Base-by-base conservation (phyloP, 2,329 filamentous ascomycete species). In the Colletotrichum destructivum region DNA sequence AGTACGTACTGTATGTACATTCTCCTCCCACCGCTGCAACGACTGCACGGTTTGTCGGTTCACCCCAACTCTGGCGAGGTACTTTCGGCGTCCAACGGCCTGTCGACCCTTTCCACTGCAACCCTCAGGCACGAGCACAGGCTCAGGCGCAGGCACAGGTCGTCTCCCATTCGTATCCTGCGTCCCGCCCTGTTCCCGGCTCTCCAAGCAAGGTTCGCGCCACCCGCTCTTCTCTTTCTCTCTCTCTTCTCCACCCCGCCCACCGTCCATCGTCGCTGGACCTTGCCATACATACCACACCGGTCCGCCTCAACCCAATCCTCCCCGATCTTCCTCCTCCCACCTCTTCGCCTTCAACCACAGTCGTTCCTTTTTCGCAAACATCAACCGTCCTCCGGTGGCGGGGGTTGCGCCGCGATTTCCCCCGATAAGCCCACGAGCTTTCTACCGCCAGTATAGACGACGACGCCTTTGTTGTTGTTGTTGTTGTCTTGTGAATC, bases 261-360 rank as follows among this genome's bases (percentile, higher is more conserved):
- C 61, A 66, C 66, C 70, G 62, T 71, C 64, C 61, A 66, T 61
- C 70, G 62, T 71, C 64, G 64, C 70, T 62, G 54, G 66, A 66
- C 40, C 70, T 61, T 72, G 70, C 70, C 68, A 73, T 72, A 72
- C 72, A 72, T 73, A 73, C 69, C 49, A 71, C 69, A 72, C 72
- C 69, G 72, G 65, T 51, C 72, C 72, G 72, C 72, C 72, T 73
- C 69, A 60, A 65, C 65, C 65, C 63, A 72, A 46, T n/a, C 69
- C 56, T 67, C 49, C 38, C 55, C 64, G 64, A 57, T 69, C 69
- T 73, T 66, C 65, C 56, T 59, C 51, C 69, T 67, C 68, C 69
- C 63, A 68, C 65, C 63, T 65, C 40, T 72, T 57, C 60, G 26
- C 51, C 59, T 62, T 62, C 59, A 62, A 73, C 64, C 69, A 63